Percentiles rank a stretch among this genome's conserved stretches.
These are phyloP conservation scores for Pisolithus tinctorius DNA, from an alignment of 768 basidiomycete genomes.

Conservation along the genomic window DNA sequence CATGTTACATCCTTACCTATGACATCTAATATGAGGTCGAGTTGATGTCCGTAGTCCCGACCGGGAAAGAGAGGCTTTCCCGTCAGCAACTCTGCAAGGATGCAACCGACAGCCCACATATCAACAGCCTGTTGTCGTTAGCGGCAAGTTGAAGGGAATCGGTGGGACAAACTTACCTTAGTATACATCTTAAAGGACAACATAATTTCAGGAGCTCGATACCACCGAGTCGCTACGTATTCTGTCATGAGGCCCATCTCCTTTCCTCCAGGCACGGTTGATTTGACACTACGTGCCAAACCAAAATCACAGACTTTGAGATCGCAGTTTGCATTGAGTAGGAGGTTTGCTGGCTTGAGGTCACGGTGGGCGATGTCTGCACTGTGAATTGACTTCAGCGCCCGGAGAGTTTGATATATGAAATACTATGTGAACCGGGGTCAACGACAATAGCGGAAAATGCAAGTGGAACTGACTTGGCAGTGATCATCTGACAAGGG, in stretches of 20 bases:
- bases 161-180: conserved; percentile 37
- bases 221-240: conserved; percentile 91
- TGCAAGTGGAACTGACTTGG: conserved; percentile 38
- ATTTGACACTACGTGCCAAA: conserved; percentile 61
- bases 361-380: conserved; percentile 77
- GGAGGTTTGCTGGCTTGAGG: conserved; percentile 81
- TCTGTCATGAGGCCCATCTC: conserved; percentile 70
- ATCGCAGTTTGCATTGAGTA: conserved; percentile 87
- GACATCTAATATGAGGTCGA: conserved; percentile 82
- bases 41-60: conserved; percentile 81
- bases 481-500: conserved; percentile 87
- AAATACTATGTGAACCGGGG: conserved; percentile 48
- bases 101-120: conserved; percentile 70
- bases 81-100: conserved; percentile 75
- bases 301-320: conserved; percentile 90
- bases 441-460: neutral
- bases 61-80: conserved; percentile 85
- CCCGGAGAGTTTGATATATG: conserved; percentile 78
- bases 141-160: conserved; percentile 4
- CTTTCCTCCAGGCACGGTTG: conserved; percentile 44
- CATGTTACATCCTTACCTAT: conserved; percentile 43
- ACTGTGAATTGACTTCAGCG: conserved; percentile 84
- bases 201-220: conserved; percentile 93
- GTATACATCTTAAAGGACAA: conserved; percentile 88
- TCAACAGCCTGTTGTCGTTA: conserved; percentile 48